Conservation (phyloP, 139 green algal species). For the Auxenochlorella protothecoides region DNA sequence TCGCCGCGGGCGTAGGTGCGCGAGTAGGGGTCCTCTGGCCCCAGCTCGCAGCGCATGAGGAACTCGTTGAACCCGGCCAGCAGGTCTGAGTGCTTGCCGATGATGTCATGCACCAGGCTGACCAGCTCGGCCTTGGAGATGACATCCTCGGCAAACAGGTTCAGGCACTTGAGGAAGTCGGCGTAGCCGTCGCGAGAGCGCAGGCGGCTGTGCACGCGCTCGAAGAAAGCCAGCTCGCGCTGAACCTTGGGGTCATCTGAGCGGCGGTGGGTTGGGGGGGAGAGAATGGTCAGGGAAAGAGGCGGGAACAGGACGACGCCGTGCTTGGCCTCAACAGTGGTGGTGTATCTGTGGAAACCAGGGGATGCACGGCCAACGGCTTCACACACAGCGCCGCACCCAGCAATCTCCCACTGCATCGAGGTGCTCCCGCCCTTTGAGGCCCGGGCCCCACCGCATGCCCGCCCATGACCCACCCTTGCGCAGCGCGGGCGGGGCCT, state of each 20-base stretch:
- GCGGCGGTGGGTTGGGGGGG: background rate
- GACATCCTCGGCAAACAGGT: constrained; percentile 88
- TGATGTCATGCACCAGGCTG: constrained; percentile 71
- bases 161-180: constrained; percentile 95
- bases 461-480: constrained; percentile 1
- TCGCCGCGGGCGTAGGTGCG: constrained; percentile 18
- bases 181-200: constrained; percentile 51
- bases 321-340: background rate
- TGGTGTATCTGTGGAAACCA: background rate
- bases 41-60: constrained; percentile 55
- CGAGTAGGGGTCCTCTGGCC: constrained; percentile 27
- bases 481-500: constrained; percentile 8
- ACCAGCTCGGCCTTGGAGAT: constrained; percentile 79
- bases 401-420: no score
- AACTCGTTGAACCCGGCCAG: constrained; percentile 75
- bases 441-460: no score
- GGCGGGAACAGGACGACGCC: background rate
- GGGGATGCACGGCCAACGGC: no score
- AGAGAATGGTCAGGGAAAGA: background rate
- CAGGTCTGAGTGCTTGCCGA: constrained; percentile 77
- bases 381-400: no score
- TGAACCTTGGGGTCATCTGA: constrained; percentile 33
- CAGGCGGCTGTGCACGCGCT: constrained; percentile 45
- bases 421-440: no score
- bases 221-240: constrained; percentile 57